A percentile compares a stretch with the other conserved stretches of the same genome.
These are phyloP conservation scores for Colletotrichum echinochloae DNA, from an alignment of 2,329 filamentous ascomycete species.

Conservation along the genomic window DNA sequence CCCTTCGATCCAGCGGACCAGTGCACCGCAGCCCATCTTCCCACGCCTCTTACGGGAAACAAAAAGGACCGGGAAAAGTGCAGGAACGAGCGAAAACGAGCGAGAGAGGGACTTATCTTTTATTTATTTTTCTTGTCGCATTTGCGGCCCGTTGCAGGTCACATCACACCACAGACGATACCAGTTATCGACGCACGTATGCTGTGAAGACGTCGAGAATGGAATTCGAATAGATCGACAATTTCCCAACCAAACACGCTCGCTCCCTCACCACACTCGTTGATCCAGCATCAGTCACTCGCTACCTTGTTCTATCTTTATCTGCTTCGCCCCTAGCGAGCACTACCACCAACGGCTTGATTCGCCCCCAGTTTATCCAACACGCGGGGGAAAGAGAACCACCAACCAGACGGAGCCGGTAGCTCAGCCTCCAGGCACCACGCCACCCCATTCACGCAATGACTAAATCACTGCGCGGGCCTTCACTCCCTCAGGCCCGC, in stretches of 20 bases:
- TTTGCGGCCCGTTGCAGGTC: constrained; percentile 32
- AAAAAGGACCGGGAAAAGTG: neutral
- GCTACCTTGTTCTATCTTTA: constrained; percentile 29
- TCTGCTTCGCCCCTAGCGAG: constrained; percentile 30
- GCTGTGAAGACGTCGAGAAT: constrained; percentile 36
- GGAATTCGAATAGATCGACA: constrained; percentile 40
- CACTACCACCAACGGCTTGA: constrained; percentile 19
- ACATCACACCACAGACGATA: constrained; percentile 35
- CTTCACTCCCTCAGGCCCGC: constrained; percentile 63
- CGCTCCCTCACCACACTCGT: constrained; percentile 33
- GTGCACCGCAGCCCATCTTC: neutral
- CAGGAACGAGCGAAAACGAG: neutral
- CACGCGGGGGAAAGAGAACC: neutral
- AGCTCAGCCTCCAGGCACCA: constrained; percentile 36
- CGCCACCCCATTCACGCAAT: constrained; percentile 56
- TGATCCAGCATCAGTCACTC: constrained; percentile 28
- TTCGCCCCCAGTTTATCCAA: constrained; percentile 31
- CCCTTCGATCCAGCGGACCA: neutral
- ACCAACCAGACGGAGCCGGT: constrained; percentile 17
- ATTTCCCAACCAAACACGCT: constrained; percentile 18
- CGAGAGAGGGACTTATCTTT: neutral
- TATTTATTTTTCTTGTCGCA: too few species aligned
- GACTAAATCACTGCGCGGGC: constrained; percentile 58
- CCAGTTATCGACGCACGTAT: constrained; percentile 21
- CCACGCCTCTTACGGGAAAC: neutral